Conservation (phyloP, 2,329 filamentous ascomycete species). For the Diaporthe sp. region DNA sequence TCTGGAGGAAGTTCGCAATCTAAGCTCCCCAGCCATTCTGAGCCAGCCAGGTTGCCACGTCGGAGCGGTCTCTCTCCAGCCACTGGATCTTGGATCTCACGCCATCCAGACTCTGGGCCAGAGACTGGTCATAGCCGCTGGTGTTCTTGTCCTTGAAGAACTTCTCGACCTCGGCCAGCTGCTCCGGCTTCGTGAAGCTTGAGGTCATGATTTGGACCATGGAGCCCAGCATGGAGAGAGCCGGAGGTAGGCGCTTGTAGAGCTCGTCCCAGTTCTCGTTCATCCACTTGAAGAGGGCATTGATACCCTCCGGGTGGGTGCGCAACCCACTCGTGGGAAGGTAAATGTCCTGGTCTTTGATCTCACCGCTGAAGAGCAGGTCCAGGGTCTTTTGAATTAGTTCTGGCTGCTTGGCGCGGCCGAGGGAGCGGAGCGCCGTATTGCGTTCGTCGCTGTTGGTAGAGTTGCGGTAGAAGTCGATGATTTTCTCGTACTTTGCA, state of each 20-base stretch:
- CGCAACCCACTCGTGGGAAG: slow-evolving; percentile 86
- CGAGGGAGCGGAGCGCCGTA: slow-evolving; percentile 86
- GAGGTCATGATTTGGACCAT: slow-evolving; percentile 87
- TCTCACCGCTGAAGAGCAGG: slow-evolving; percentile 81
- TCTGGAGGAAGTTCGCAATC: background rate
- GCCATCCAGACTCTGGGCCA: slow-evolving; percentile 90
- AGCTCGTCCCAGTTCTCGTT: slow-evolving; percentile 90
- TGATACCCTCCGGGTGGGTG: slow-evolving; percentile 81
- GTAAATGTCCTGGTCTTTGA: slow-evolving; percentile 96
- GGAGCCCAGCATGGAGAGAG: slow-evolving; percentile 85
- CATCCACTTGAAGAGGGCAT: slow-evolving; percentile 86
- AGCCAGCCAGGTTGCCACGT: slow-evolving; percentile 67
- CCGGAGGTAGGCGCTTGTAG: slow-evolving; percentile 85
- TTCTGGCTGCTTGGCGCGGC: slow-evolving; percentile 81
- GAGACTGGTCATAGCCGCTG: slow-evolving; percentile 85
- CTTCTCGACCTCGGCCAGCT: slow-evolving; percentile 79
- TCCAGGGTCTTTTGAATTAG: slow-evolving; percentile 86
- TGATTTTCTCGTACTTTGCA: slow-evolving; percentile 78
- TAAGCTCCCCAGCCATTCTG: slow-evolving; percentile 50
- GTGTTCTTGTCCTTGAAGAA: slow-evolving; percentile 89
- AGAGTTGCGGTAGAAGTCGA: slow-evolving; percentile 81
- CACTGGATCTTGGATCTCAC: slow-evolving; percentile 88
- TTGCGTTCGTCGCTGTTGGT: slow-evolving; percentile 90
- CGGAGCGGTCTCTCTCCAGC: slow-evolving; percentile 80
- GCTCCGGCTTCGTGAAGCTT: slow-evolving; percentile 82